A percentile compares a stretch with the other conserved stretches of the same genome.
phyloP scores from a whole-genome alignment of 345 rosid genomes.

The Gossypium longicalyx region DNA sequence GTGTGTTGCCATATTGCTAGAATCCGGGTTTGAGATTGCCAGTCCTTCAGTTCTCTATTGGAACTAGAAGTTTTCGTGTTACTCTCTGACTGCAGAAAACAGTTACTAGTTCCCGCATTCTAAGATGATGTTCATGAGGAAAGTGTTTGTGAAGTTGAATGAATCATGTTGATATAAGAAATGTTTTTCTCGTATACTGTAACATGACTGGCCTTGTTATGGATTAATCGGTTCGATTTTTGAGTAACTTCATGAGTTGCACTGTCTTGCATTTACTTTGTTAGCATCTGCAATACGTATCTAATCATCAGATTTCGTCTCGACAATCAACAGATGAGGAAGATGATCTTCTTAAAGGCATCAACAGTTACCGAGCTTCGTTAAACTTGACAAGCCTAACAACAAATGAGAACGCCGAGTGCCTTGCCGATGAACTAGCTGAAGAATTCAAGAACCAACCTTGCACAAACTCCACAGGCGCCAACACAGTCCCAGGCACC shows the following conservation, averaged over 20 bases:
- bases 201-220: neutral
- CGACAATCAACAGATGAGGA: slow-evolving; percentile 51
- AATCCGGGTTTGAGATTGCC: neutral
- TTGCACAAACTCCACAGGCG: slow-evolving; percentile 76
- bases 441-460: slow-evolving; percentile 70
- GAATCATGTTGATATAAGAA: neutral
- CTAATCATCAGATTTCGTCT: neutral
- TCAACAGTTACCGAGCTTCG: slow-evolving; percentile 62
- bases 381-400: slow-evolving; percentile 49
- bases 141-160: neutral
- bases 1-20: neutral
- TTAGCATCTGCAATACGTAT: neutral
- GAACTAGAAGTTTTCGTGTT: neutral
- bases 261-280: neutral
- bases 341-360: slow-evolving; percentile 55
- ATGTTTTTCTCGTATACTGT: neutral
- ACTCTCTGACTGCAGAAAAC: neutral
- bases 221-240: neutral
- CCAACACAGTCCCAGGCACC: slow-evolving; percentile 75
- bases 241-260: neutral
- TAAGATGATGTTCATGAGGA: neutral
- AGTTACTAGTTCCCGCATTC: neutral
- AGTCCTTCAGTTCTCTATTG: neutral
- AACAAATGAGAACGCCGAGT: slow-evolving; percentile 70
- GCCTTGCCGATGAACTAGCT: slow-evolving; percentile 77